Evolutionary conservation across 1,139 yeast genomes (phyloP), one percentile per base, ranked within the genome.

Genomic region (Hyphopichia khmerensis): DNA sequence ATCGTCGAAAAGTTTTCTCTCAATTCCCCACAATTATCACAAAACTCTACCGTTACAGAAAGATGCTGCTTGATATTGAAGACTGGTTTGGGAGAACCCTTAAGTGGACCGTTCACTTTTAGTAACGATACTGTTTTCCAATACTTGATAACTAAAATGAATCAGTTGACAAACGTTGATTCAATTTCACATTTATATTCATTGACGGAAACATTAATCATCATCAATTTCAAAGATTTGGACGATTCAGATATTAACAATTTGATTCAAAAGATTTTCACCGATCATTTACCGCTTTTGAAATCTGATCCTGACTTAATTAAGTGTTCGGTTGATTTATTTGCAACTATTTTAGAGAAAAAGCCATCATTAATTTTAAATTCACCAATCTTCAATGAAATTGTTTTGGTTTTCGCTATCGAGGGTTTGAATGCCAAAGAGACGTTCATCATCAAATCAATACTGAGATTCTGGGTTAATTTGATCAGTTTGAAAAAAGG

Each of bases 381-480:
- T 15, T 56, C 68, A n/a, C 49, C 54, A 1, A 48, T 57, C 2
- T 68, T 76, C 37, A 64, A 67, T 13, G 48, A 57, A 31, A 43
- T 55, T n/a, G 52, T 80, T 11, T 39, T 82, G 19, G 64, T 65
- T 16, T 68, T 75, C 59, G 65, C 69, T 31, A 56, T 84, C 3
- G 60, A 67, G 6, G 70, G 79, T 13, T 63, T 87, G 35, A 54
- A 63, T 8, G 73, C 82, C 0, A 74, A 75, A 40, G 96, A 88
- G 57, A 72, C 84, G 41, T 81, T 84, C 52, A 78, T 87, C 2
- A 63, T 88, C 35, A 79, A 80, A 47, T 72, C 89, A 0, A 71
- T 80, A 0, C 70, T 79, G 42, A 75, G 77, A 48, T 87, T 88
- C 52, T 88, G 95, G 95, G 67, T 69, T 2, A 69, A 72, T 26